Percentiles rank a stretch among this genome's conserved stretches.
These are phyloP conservation scores for Kwoniella shivajii DNA, from an alignment of 1,284 basidiomycete species.

Conservation along the genomic window DNA sequence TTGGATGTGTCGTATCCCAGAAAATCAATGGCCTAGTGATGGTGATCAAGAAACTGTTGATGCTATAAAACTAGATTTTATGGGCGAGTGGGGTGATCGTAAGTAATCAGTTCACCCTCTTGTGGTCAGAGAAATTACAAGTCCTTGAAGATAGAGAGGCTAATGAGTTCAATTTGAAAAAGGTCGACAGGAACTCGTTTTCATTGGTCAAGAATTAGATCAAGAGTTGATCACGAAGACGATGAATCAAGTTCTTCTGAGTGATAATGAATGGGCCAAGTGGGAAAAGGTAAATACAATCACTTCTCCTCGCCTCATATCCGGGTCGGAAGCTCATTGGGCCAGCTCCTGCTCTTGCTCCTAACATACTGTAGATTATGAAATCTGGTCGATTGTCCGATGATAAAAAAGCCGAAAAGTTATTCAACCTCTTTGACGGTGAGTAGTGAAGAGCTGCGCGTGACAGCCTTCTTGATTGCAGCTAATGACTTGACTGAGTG, in stretches of 20 bases:
- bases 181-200: constrained; percentile 28
- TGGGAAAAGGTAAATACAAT: constrained; percentile 51
- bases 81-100: constrained; percentile 56
- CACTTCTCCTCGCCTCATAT: too few species aligned
- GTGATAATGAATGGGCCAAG: constrained; percentile 52
- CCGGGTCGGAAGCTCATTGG: too few species aligned
- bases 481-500: not conserved
- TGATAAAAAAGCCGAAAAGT: constrained; percentile 43
- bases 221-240: constrained; percentile 45
- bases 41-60: constrained; percentile 49
- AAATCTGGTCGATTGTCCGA: constrained; percentile 28
- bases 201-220: constrained; percentile 51
- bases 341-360: not conserved
- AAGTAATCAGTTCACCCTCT: constrained; percentile 1
- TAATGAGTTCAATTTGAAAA: not conserved
- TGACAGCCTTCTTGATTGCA: not conserved
- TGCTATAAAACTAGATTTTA: constrained; percentile 54
- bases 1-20: constrained; percentile 54
- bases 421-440: constrained; percentile 52
- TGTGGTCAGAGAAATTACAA: too few species aligned
- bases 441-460: constrained; percentile 6
- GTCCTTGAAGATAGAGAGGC: too few species aligned
- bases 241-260: constrained; percentile 51
- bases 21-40: constrained; percentile 50
- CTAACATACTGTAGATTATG: constrained; percentile 42